Percentiles rank a stretch among this genome's conserved stretches.
phyloP scores from a whole-genome alignment of 2,329 filamentous ascomycete genomes.

The Aspergillus sp. region DNA sequence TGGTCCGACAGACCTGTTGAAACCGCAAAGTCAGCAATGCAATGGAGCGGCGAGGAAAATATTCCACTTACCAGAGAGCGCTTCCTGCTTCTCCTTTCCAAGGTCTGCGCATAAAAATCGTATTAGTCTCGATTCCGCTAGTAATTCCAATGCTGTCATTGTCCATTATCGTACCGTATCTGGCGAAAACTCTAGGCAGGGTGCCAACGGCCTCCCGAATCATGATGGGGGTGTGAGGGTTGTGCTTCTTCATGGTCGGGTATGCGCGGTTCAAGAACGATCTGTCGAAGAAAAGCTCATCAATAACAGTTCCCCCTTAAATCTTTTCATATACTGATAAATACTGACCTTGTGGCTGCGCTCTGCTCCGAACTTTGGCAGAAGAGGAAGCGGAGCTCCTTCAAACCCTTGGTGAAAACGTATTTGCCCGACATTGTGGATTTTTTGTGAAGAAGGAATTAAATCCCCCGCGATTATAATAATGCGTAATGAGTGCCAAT shows the following conservation, averaged over 20 bases:
- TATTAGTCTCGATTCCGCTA: slow-evolving; percentile 12
- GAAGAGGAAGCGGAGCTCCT: slow-evolving; percentile 95
- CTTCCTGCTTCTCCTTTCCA: slow-evolving; percentile 63
- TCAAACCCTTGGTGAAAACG: slow-evolving; percentile 80
- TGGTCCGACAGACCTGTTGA: slow-evolving; percentile 60
- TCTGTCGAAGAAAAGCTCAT: slow-evolving; percentile 43
- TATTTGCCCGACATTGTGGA: slow-evolving; percentile 82
- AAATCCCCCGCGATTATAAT: slow-evolving; percentile 13
- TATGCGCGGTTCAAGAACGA: slow-evolving; percentile 88
- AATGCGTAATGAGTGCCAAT: slow-evolving; percentile 7
- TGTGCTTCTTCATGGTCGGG: slow-evolving; percentile 99
- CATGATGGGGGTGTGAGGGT: slow-evolving; percentile 88
- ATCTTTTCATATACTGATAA: background rate
- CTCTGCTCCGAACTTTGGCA: slow-evolving; percentile 92
- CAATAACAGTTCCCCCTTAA: background rate
- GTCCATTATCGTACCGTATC: slow-evolving; percentile 69
- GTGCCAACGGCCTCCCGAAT: slow-evolving; percentile 86
- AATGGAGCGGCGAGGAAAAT: background rate
- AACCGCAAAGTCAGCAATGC: background rate
- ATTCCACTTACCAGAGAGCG: slow-evolving; percentile 50
- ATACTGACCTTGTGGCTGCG: slow-evolving; percentile 73
- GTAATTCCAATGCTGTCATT: background rate
- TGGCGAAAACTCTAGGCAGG: slow-evolving; percentile 79
- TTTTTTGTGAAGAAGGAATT: slow-evolving; percentile 6
- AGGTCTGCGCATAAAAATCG: slow-evolving; percentile 46